phyloP scores from a whole-genome alignment of 306 rosid genomes.

The Hippophae gyantsensis region DNA sequence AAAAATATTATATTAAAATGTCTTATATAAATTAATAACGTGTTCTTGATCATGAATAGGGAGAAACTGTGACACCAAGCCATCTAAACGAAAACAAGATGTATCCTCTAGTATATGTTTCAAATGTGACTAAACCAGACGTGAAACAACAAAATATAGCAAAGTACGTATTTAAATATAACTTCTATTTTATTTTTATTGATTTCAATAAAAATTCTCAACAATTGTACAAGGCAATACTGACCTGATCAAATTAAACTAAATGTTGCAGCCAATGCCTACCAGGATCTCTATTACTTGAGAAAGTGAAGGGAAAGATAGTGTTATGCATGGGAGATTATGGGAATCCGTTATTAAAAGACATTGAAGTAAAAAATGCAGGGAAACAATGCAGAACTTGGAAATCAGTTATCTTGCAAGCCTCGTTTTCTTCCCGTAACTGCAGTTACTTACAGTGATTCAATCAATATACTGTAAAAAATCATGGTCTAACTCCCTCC shows the following conservation, averaged over 20 bases:
- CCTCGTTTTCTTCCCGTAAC: constrained; percentile 62
- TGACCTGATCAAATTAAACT: not conserved
- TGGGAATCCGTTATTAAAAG: constrained; percentile 32
- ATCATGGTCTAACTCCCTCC: no score
- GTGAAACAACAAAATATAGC: constrained; percentile 14
- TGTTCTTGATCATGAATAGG: constrained; percentile 25
- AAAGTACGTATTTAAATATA: constrained; percentile 15
- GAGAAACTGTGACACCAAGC: constrained; percentile 52
- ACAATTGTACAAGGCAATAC: not conserved
- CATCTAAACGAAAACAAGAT: constrained; percentile 23
- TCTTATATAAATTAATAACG: not conserved
- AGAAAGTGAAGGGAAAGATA: constrained; percentile 52
- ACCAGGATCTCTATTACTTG: constrained; percentile 40
- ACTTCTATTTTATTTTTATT: no score
- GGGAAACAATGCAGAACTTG: constrained; percentile 42
- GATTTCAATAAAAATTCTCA: not conserved
- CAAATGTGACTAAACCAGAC: constrained; percentile 29
- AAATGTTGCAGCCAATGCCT: constrained; percentile 46
- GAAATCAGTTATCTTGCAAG: constrained; percentile 33
- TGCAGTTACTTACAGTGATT: constrained; percentile 33
- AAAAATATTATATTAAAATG: no score
- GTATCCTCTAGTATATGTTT: constrained; percentile 45
- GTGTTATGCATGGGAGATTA: constrained; percentile 58
- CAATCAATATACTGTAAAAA: not conserved
- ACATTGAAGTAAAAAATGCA: constrained; percentile 58